Base-by-base conservation (phyloP, 164 flowering plant species). In the Umbilicus rupestris region DNA sequence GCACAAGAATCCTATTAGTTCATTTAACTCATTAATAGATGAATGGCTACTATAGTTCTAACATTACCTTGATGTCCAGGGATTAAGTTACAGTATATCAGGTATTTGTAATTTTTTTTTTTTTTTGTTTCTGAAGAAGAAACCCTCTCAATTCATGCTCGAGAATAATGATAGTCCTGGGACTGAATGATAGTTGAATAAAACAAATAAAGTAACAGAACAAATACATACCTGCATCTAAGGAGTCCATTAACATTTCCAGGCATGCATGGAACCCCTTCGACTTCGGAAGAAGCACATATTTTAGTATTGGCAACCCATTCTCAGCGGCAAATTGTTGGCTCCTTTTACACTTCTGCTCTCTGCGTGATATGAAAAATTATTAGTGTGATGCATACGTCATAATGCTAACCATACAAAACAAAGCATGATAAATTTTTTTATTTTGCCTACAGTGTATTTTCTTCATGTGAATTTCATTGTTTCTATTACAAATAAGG, bases 221-320 rank as follows among this genome's bases (percentile, higher is more conserved):
- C 63, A 64, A 17, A 45, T 8, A 20, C 3, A 46, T 17, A 72
- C 97, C 99, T 91, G 97, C 92, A 84, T 89, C 96, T 63, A 92
- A 59, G 42, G 90, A 82, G 63, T 69, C 78, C 72, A 85, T 83
- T 66, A 95, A 73, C 42, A 66, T 73, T 50, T 84, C 83, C 76
- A 89, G 60, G 78, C 96, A 89, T 24, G 85, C 82, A 73, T 46
- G 69, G 66, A 95, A 89, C 31, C 99, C 99, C 73, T 79, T 88
- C 52, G 94, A 79, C 70, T 86, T 93, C 20, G 98, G 98, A 71
- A 88, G 86, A 69, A 93, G 78, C 69, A 93, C 92, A 75, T 93
- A 72, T 22, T 84, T 77, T 33, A 93, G 76, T 30, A 88, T 45
- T 22, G 98, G 98, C 46, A 90, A 73, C 47, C 88, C 87, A 74